These are phyloP conservation scores for Saccharomyces hybrid DNA, from an alignment of 1,139 yeast species.

Conservation along the genomic window DNA sequence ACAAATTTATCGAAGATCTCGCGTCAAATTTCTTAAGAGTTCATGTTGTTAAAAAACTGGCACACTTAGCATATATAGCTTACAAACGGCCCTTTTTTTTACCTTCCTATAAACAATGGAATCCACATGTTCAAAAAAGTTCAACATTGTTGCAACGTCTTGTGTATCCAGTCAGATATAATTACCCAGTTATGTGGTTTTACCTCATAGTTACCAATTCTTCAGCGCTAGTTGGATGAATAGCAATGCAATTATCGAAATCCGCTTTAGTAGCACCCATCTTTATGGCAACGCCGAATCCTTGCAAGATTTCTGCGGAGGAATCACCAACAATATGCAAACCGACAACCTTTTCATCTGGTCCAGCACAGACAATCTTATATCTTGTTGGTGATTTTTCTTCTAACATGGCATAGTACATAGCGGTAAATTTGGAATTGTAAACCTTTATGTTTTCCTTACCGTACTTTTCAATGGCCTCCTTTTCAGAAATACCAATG, in stretches of 20 bases:
- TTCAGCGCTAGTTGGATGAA: constrained; percentile 97
- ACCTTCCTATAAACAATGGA: neutral
- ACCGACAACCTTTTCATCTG: constrained; percentile 90
- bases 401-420: constrained; percentile 87
- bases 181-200: too few relatives aligned
- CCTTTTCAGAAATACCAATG: constrained; percentile 73
- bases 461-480: constrained; percentile 74
- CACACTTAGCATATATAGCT: too few relatives aligned
- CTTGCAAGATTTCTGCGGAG: constrained; percentile 90
- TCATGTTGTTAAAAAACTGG: too few relatives aligned
- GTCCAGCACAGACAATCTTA: constrained; percentile 70
- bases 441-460: constrained; percentile 73
- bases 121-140: neutral
- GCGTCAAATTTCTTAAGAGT: too few relatives aligned
- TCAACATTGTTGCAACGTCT: neutral
- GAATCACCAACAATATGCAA: constrained; percentile 86
- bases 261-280: constrained; percentile 97
- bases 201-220: constrained; percentile 90
- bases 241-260: constrained; percentile 92
- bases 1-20: too few relatives aligned
- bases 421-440: constrained; percentile 74
- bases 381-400: constrained; percentile 83
- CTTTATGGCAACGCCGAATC: constrained; percentile 94
- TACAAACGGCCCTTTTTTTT: too few relatives aligned
- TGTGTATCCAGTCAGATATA: neutral